Evolutionary conservation across 2,329 filamentous ascomycete species (phyloP), one percentile per base, ranked within the genome.

Genomic region (Arthroderma sp.): DNA sequence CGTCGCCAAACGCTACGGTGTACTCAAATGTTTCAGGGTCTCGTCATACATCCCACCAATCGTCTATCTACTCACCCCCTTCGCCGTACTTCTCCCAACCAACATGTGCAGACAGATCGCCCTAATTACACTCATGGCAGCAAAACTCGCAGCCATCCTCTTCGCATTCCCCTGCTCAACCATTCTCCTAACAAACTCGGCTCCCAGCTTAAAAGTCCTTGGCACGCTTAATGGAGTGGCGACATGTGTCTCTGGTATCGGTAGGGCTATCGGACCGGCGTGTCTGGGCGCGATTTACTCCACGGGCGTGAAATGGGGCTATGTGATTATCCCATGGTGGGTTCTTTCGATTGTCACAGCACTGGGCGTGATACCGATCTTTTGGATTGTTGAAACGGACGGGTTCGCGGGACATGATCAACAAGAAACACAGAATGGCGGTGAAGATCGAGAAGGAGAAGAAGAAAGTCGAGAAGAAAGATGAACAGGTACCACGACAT

Each of bases 141-240:
- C 80, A 55, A 93, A 94, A 61, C 81, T 82, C 6, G 73, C 83
- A 44, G 77, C 75, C 34, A 78, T 80, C 47, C 91, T 93, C 51
- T 81, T 95, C 56, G 83, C 83, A 1, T 95, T 95, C 60, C 89
- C 91, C 0, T 91, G 85, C 56, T 81, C 77, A 28, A 94, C 85
- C 4, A 95, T 96, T 53, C 71, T 96, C 40, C 74, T 96, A 33
- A 95, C 88, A 29, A 95, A 95, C 64, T 85, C 81, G 6, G 86
- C 86, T 4, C 65, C 72, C 1, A 87, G 81, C 44, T 67, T 94
- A 10, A 70, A 74, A 37, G 76, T 94, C 6, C 73, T 96, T 4
- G 88, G 87, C 1, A 95, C 88, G 0, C 67, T 96, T 45, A 96
- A 96, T 57, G 91, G 89, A 2, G 79, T 94, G 49, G 88, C 86